phyloP scores from a whole-genome alignment of 139 green algal genomes.

The Chlorella sp. region DNA sequence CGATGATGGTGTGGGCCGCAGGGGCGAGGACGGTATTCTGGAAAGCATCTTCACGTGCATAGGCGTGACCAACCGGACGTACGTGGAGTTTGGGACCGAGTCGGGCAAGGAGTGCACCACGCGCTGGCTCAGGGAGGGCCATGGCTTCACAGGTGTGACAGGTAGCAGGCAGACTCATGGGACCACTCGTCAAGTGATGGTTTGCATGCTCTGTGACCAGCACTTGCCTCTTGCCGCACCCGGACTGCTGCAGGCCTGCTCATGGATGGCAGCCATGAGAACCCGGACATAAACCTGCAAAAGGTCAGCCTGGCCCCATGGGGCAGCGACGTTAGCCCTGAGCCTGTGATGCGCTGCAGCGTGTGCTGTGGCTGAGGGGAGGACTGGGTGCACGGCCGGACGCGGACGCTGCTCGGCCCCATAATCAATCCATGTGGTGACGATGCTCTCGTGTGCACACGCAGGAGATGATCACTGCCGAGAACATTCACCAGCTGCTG shows the following conservation, averaged over 20 bases:
- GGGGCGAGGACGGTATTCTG: slow-evolving; percentile 6
- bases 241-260: slow-evolving; percentile 4
- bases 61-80: background rate
- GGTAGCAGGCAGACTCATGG: background rate
- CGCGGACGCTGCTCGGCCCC: no score
- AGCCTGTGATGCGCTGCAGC: no score
- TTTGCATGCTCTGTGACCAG: background rate
- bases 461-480: background rate
- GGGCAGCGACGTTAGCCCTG: no score
- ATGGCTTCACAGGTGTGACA: background rate
- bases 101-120: background rate
- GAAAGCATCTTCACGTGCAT: slow-evolving; percentile 9
- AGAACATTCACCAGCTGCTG: background rate
- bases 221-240: background rate
- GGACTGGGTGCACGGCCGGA: no score
- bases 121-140: background rate
- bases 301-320: no score
- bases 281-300: slow-evolving; percentile 1
- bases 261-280: slow-evolving; percentile 6
- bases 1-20: no score
- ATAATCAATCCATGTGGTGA: no score
- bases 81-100: slow-evolving; percentile 7
- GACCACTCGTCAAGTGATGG: background rate
- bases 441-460: no score
- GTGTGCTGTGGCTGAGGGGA: no score